A percentile compares a stretch with the other conserved stretches of the same genome.
These are phyloP conservation scores for Helminthosporium solani DNA, from an alignment of 2,329 filamentous ascomycete genomes.

Conservation along the genomic window DNA sequence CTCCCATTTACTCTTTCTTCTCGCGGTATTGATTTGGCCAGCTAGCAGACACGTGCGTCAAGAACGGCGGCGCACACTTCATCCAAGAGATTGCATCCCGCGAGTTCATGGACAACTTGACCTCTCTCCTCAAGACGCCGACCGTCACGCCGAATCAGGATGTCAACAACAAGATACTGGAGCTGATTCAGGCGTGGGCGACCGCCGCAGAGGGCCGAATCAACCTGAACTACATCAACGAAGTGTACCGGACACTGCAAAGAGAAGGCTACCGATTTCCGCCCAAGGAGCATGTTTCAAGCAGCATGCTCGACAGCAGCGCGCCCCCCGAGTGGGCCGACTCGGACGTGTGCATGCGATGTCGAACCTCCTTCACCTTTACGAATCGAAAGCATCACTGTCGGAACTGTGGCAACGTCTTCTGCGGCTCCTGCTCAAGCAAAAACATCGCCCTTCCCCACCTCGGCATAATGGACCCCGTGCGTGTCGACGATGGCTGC, in stretches of 20 bases:
- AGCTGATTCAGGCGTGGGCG: slow-evolving; percentile 92
- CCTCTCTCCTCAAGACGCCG: slow-evolving; percentile 81
- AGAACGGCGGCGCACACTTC: slow-evolving; percentile 96
- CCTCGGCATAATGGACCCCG: slow-evolving; percentile 85
- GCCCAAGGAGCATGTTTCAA: slow-evolving; percentile 81
- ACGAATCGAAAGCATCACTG: slow-evolving; percentile 99
- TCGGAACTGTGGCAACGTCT: slow-evolving; percentile 95
- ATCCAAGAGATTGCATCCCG: slow-evolving; percentile 91
- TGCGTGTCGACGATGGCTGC: slow-evolving; percentile 94
- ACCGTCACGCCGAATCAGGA: slow-evolving; percentile 74
- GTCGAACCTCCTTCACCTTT: slow-evolving; percentile 91
- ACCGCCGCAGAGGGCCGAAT: slow-evolving; percentile 81
- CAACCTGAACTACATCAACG: slow-evolving; percentile 81
- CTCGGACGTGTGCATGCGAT: slow-evolving; percentile 98
- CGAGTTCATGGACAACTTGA: slow-evolving; percentile 97
- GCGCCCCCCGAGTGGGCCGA: slow-evolving; percentile 98
- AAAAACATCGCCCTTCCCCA: slow-evolving; percentile 88
- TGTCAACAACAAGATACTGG: slow-evolving; percentile 86
- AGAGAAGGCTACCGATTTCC: slow-evolving; percentile 87
- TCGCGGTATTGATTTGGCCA: slow-evolving; percentile 35
- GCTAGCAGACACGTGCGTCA: slow-evolving; percentile 97
- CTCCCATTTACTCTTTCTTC: not conserved
- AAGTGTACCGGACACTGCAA: slow-evolving; percentile 81
- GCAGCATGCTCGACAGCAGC: slow-evolving; percentile 96
- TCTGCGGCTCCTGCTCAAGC: slow-evolving; percentile 90